Conservation (phyloP, 768 basidiomycete genomes). For the Kwoniella newhampshirensis region DNA sequence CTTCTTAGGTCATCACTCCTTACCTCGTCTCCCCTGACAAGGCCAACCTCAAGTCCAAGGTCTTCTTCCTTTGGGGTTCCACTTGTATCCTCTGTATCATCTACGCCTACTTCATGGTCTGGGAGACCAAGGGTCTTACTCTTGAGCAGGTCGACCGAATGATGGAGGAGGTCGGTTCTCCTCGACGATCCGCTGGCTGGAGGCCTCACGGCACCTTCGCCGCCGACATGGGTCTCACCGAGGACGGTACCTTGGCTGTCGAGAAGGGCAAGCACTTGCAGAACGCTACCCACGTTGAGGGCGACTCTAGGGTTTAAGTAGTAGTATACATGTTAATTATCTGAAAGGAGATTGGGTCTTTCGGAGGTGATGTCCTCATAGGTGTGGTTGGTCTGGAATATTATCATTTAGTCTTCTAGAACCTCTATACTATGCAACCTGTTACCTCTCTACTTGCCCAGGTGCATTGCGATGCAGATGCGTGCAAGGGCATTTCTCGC, state of each 20-base stretch:
- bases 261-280: neutral
- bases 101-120: slow-evolving; percentile 25
- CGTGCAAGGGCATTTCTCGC: no score
- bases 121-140: slow-evolving; percentile 71
- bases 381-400: no score
- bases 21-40: slow-evolving; percentile 23
- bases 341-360: no score
- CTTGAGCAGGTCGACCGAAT: slow-evolving; percentile 28
- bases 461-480: no score
- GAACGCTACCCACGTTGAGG: neutral
- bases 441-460: no score
- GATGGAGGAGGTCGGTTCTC: slow-evolving; percentile 18
- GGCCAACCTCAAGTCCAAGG: slow-evolving; percentile 9
- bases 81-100: slow-evolving; percentile 18
- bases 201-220: slow-evolving; percentile 43
- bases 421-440: no score
- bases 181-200: slow-evolving; percentile 45
- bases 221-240: slow-evolving; percentile 21
- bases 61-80: slow-evolving; percentile 27
- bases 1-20: slow-evolving; percentile 16
- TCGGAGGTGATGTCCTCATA: no score
- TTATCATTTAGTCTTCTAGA: no score
- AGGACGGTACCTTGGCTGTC: slow-evolving; percentile 9
- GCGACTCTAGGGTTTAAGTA: no score
- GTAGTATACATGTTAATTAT: no score